Evolutionary conservation across 169 alveolate genomes (phyloP).

Genomic region (Plasmodium billcollinsi): DNA sequence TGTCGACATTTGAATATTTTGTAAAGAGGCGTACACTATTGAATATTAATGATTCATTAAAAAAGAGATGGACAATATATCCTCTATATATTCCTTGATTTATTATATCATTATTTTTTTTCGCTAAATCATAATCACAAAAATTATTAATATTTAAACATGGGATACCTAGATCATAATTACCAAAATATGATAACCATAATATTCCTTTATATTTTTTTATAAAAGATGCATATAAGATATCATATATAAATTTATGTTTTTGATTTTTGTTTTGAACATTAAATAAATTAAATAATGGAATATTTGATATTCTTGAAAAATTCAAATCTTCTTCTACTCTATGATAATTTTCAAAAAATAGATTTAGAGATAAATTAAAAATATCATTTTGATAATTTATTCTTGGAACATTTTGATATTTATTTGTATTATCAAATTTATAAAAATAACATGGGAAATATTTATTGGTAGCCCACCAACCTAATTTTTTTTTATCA

Average conservation of each 20-base stretch:
- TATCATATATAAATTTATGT: slow-evolving; percentile 82
- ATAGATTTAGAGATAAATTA: slow-evolving; percentile 78
- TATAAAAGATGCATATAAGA: slow-evolving; percentile 79
- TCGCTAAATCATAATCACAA: slow-evolving; percentile 82
- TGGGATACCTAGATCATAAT: slow-evolving; percentile 76
- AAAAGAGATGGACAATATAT: slow-evolving; percentile 82
- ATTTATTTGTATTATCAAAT: slow-evolving; percentile 65
- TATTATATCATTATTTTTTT: slow-evolving; percentile 72
- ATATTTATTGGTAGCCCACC: slow-evolving; percentile 78
- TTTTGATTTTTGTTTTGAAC: slow-evolving; percentile 74
- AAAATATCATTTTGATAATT: slow-evolving; percentile 57
- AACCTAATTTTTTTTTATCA: slow-evolving; percentile 78
- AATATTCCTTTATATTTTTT: slow-evolving; percentile 82
- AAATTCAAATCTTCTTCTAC: slow-evolving; percentile 82
- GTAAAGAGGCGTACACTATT: slow-evolving; percentile 79
- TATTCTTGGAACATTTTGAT: slow-evolving; percentile 70
- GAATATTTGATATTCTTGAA: slow-evolving; percentile 81
- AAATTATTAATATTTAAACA: slow-evolving; percentile 71
- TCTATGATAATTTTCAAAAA: slow-evolving; percentile 73
- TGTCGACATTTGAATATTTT: slow-evolving; percentile 65
- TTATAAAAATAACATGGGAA: slow-evolving; percentile 80
- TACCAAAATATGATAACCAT: slow-evolving; percentile 78
- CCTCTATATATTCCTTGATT: slow-evolving; percentile 83
- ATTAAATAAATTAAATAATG: slow-evolving; percentile 76
- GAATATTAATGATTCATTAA: slow-evolving; percentile 85